A percentile compares a stretch with the other conserved stretches of the same genome.
phyloP scores from a whole-genome alignment of 768 basidiomycete species.

The Lentinula boryana region DNA sequence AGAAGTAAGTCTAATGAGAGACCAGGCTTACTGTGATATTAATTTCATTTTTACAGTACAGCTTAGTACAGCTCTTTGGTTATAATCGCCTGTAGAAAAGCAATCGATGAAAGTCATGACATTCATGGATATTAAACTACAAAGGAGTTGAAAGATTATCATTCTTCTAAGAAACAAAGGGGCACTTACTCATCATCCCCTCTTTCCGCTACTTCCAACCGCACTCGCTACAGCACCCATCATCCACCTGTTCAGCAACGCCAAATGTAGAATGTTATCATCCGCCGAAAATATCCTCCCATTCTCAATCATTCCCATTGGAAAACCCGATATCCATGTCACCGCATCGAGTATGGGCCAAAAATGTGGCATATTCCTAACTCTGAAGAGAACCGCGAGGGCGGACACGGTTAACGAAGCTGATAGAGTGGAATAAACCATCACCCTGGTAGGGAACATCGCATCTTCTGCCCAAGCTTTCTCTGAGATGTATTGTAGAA shows the following conservation, averaged over 20 bases:
- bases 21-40: too few relatives aligned
- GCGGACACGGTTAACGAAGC: constrained; percentile 13
- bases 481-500: constrained; percentile 14
- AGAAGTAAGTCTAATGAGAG: too few relatives aligned
- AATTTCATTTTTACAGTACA: too few relatives aligned
- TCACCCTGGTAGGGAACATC: constrained; percentile 15
- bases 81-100: too few relatives aligned
- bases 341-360: constrained; percentile 21
- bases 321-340: constrained; percentile 20
- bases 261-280: constrained; percentile 18
- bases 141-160: neutral
- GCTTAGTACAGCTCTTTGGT: too few relatives aligned
- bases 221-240: constrained; percentile 22
- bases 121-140: neutral
- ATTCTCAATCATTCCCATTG: constrained; percentile 20
- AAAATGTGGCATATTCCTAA: constrained; percentile 6
- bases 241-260: constrained; percentile 21
- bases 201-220: constrained; percentile 11
- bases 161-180: neutral
- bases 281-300: constrained; percentile 17
- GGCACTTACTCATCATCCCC: neutral
- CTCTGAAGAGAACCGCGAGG: constrained; percentile 13
- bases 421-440: constrained; percentile 14
- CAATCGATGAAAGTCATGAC: too few relatives aligned
- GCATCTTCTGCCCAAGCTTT: constrained; percentile 15